Evolutionary conservation across 108 stramenopile genomes (phyloP).

Genomic region (Conticribra weissflogii): DNA sequence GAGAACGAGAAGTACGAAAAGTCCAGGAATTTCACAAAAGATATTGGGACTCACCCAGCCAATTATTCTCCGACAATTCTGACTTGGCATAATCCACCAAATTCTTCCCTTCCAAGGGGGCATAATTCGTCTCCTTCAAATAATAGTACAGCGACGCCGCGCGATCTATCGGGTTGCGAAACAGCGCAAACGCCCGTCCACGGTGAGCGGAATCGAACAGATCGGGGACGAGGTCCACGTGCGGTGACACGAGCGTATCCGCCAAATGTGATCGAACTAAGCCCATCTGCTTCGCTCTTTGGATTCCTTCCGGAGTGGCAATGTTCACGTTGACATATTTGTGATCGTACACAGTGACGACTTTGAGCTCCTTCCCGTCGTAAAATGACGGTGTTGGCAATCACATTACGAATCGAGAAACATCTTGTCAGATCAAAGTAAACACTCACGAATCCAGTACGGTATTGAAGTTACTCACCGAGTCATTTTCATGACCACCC

Average conservation of each 20-base stretch:
- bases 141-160: conserved; percentile 50
- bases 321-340: conserved; percentile 60
- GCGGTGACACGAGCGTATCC: conserved; percentile 31
- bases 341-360: conserved; percentile 36
- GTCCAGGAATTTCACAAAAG: too few species aligned
- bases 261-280: conserved; percentile 42
- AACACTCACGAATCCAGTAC: too few species aligned
- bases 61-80: conserved; percentile 57
- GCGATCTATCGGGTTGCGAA: conserved; percentile 57
- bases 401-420: too few species aligned
- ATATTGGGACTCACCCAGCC: conserved; percentile 41
- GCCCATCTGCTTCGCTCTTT: conserved; percentile 31
- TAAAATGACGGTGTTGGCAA: too few species aligned
- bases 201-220: conserved; percentile 44
- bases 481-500: conserved; percentile 33
- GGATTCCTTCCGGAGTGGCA: conserved; percentile 45
- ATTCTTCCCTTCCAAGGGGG: conserved; percentile 37
- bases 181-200: conserved; percentile 39
- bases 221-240: conserved; percentile 37
- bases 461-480: conserved; percentile 17
- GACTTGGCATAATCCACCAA: conserved; percentile 56
- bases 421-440: too few species aligned
- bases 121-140: conserved; percentile 35
- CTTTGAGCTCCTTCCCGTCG: conserved; percentile 40
- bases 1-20: too few species aligned